Conservation (phyloP, 805 yeast genomes). For the Aciculoconidium aculeatum region DNA sequence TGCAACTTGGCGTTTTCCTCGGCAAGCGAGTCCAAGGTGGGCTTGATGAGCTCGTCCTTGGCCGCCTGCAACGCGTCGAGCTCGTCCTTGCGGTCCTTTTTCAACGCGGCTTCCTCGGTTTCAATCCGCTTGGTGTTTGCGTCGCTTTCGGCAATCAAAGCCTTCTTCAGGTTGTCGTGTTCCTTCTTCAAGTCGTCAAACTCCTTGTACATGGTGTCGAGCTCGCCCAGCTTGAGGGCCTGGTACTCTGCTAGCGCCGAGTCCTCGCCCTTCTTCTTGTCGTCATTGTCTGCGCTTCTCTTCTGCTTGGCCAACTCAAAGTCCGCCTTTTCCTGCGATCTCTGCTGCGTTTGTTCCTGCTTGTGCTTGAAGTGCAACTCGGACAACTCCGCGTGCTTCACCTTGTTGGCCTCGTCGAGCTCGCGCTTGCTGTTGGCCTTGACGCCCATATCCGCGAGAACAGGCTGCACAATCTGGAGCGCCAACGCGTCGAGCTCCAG, state of each 20-base stretch:
- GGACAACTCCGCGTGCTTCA: constrained; percentile 30
- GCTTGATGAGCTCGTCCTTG: constrained; percentile 49
- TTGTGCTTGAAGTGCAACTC: constrained; percentile 26
- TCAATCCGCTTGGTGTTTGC: constrained; percentile 41
- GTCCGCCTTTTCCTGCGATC: constrained; percentile 29
- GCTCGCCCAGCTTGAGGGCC: constrained; percentile 22
- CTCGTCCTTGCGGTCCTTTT: constrained; percentile 40
- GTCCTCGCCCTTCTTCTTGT: constrained; percentile 27
- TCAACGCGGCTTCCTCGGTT: constrained; percentile 38
- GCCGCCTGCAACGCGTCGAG: constrained; percentile 46
- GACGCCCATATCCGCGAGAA: constrained; percentile 62
- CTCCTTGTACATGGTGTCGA: constrained; percentile 22
- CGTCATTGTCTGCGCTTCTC: constrained; percentile 26
- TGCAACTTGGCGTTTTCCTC: constrained; percentile 44
- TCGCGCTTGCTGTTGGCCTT: constrained; percentile 70
- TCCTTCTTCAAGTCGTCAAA: constrained; percentile 31
- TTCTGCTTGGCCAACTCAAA: constrained; percentile 31
- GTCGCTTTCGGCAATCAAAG: constrained; percentile 40
- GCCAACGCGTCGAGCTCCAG: constrained; percentile 80
- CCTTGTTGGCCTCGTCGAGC: constrained; percentile 28
- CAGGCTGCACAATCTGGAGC: constrained; percentile 72
- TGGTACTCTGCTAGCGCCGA: constrained; percentile 24
- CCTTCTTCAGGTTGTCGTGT: constrained; percentile 36
- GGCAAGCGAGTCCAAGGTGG: constrained; percentile 47
- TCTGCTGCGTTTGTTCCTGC: constrained; percentile 21